These are phyloP conservation scores for Curvularia sp. DNA, from an alignment of 2,329 filamentous ascomycete genomes.

Conservation along the genomic window DNA sequence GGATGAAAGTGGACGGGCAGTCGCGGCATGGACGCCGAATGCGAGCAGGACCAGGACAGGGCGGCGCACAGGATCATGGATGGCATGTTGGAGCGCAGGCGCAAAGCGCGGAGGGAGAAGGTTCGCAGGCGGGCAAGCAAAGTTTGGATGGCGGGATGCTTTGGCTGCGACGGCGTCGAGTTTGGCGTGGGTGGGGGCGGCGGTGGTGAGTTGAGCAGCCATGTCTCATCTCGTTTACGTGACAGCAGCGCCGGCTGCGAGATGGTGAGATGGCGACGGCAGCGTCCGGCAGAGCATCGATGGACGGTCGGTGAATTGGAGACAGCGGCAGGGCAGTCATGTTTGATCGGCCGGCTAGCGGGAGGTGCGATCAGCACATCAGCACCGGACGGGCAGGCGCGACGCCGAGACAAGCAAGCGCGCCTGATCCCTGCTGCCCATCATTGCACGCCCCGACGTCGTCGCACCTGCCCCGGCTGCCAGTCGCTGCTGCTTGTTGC, in stretches of 20 bases:
- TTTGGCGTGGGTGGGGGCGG: background rate
- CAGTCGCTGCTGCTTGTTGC: constrained; percentile 25
- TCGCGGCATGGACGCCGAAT: constrained; percentile 27
- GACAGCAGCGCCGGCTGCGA: background rate
- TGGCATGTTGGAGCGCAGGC: background rate
- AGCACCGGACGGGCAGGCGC: constrained; percentile 28
- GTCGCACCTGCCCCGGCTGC: constrained; percentile 39
- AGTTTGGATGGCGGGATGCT: constrained; percentile 7
- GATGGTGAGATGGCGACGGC: background rate
- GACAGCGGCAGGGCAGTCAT: constrained; percentile 19
- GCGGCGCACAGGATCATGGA: background rate
- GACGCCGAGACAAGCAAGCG: constrained; percentile 29
- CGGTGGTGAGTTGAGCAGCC: background rate
- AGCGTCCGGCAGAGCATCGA: background rate
- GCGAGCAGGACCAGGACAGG: background rate
- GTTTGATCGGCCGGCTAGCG: constrained; percentile 46
- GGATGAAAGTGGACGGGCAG: background rate
- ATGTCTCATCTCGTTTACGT: constrained; percentile 2
- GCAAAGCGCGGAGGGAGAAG: constrained; percentile 3
- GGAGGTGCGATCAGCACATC: constrained; percentile 27
- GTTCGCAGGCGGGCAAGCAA: constrained; percentile 1
- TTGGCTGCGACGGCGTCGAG: constrained; percentile 7
- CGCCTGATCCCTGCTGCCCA: constrained; percentile 42
- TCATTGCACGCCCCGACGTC: constrained; percentile 25
- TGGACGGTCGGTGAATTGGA: constrained; percentile 23